These are phyloP conservation scores for Eimeria sp. DNA, from an alignment of 169 alveolate species.

Conservation along the genomic window DNA sequence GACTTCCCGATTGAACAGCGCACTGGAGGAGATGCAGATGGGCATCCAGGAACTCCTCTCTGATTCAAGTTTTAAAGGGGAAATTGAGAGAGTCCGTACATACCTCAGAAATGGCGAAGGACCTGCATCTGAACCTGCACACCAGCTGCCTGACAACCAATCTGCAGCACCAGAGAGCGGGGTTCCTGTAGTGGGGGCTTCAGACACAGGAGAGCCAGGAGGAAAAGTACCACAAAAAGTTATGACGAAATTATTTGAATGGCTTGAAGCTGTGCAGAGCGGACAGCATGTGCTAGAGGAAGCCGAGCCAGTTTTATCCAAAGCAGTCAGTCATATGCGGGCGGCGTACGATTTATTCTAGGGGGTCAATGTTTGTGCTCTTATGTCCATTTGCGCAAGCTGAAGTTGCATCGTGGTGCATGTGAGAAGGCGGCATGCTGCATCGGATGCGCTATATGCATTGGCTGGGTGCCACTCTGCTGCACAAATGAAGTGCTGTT, in stretches of 20 bases:
- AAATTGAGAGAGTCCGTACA: not conserved
- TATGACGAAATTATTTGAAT: not conserved
- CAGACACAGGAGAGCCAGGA: not conserved
- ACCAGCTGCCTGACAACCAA: not conserved
- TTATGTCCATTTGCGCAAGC: not conserved
- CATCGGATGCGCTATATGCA: not conserved
- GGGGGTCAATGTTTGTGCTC: not conserved
- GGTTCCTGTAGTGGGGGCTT: not conserved
- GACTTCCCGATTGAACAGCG: conserved; percentile 7
- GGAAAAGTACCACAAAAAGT: not conserved
- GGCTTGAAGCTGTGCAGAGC: not conserved
- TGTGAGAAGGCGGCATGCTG: not conserved
- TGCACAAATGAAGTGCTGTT: not conserved
- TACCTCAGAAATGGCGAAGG: conserved; percentile 12
- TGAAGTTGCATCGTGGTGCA: not conserved
- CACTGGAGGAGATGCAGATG: conserved; percentile 10
- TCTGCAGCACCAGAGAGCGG: not conserved
- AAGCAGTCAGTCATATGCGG: conserved; percentile 3
- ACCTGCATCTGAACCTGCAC: not conserved
- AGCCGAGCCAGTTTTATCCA: not conserved
- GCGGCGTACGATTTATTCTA: not conserved
- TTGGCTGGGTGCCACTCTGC: not conserved
- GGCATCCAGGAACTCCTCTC: not conserved
- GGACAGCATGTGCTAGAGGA: not conserved
- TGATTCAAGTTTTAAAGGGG: not conserved